Conservation (phyloP, 148 eudicot genomes). For the Rhododendron ovatum region DNA sequence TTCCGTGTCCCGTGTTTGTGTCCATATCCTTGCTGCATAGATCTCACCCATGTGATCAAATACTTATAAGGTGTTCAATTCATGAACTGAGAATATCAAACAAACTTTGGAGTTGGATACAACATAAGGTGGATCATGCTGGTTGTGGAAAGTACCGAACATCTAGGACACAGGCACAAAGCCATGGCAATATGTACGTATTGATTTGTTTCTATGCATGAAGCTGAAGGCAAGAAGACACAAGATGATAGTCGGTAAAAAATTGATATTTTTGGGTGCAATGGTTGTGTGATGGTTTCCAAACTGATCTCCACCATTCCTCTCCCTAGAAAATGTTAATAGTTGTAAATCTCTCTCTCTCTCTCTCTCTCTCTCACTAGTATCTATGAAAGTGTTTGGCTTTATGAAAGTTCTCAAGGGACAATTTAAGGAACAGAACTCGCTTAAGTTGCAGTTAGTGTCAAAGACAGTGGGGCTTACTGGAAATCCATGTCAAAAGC, state of each 20-base stretch:
- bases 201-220: too few species aligned
- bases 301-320: not conserved
- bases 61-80: too few species aligned
- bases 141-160: too few species aligned
- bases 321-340: not conserved
- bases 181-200: too few species aligned
- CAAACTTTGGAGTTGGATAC: too few species aligned
- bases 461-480: not conserved
- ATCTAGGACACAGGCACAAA: too few species aligned
- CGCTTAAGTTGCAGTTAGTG: not conserved
- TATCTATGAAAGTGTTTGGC: not conserved
- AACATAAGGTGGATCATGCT: too few species aligned
- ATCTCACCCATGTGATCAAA: too few species aligned
- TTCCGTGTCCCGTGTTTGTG: too few species aligned
- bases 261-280: not conserved
- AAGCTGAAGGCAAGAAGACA: too few species aligned
- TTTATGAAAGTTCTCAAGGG: not conserved
- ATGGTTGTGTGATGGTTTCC: not conserved
- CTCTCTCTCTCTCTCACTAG: not conserved
- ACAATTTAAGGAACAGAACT: not conserved
- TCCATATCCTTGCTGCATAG: too few species aligned
- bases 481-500: not conserved
- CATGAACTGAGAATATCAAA: too few species aligned
- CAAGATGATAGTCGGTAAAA: not conserved
- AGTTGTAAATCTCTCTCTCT: not conserved